A percentile compares a stretch with the other conserved stretches of the same genome.
Conservation (phyloP, 164 flowering plant genomes). For the Echeveria elegans region DNA sequence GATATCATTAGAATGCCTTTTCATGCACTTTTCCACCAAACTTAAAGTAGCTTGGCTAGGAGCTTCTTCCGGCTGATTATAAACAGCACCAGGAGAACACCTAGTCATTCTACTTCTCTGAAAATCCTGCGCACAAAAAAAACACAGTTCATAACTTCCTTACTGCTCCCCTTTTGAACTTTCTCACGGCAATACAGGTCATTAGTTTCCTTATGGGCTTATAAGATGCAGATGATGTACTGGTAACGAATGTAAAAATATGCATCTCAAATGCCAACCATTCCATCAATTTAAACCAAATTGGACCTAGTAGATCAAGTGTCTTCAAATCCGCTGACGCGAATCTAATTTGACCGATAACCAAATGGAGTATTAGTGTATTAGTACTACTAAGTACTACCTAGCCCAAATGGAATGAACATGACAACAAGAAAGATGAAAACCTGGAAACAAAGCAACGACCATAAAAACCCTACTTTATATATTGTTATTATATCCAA, state of each 20-base stretch:
- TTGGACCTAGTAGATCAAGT: background rate
- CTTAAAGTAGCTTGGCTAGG: slow-evolving; percentile 42
- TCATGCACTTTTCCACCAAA: slow-evolving; percentile 77
- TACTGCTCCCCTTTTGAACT: background rate
- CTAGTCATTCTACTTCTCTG: slow-evolving; percentile 64
- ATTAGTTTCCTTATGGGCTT: too few species aligned
- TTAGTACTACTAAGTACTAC: too few species aligned
- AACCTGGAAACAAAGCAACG: background rate
- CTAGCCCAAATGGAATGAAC: background rate
- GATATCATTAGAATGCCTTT: slow-evolving; percentile 73
- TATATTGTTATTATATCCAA: too few species aligned
- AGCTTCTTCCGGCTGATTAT: slow-evolving; percentile 62
- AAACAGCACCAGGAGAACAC: slow-evolving; percentile 31
- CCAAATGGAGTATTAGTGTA: background rate
- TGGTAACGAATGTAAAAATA: background rate
- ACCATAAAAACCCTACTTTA: background rate
- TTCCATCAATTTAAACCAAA: background rate
- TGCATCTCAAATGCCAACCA: background rate
- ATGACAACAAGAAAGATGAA: background rate
- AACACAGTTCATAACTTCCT: background rate
- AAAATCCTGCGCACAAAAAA: slow-evolving; percentile 43
- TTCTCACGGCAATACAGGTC: background rate
- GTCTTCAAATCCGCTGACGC: background rate
- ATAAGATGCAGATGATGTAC: background rate
- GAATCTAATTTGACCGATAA: background rate